phyloP scores from a whole-genome alignment of 768 basidiomycete species.

The Amanita pallidorosea region DNA sequence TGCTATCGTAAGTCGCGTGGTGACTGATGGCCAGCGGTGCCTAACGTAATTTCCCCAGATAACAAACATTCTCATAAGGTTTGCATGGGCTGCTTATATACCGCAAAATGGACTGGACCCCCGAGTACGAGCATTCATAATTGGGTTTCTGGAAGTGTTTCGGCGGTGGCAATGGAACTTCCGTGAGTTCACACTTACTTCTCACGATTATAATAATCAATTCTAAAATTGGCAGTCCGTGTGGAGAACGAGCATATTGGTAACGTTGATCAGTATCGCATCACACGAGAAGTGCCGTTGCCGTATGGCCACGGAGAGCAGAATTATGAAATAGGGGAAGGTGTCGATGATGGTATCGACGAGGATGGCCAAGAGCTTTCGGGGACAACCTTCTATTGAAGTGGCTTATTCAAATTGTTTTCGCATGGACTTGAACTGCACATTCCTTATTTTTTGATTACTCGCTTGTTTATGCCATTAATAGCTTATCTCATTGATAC shows the following conservation, averaged over 20 bases:
- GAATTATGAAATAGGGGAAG: slow-evolving; percentile 31
- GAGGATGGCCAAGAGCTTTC: background rate
- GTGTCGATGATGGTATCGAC: slow-evolving; percentile 17
- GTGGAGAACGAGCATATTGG: slow-evolving; percentile 88
- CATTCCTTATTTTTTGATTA: too few relatives aligned
- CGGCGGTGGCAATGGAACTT: slow-evolving; percentile 90
- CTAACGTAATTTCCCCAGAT: slow-evolving; percentile 29
- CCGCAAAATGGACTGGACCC: slow-evolving; percentile 36
- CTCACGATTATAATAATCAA: background rate
- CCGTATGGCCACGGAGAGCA: slow-evolving; percentile 60
- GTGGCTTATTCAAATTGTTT: background rate
- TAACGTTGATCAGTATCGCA: slow-evolving; percentile 89
- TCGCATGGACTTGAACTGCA: background rate
- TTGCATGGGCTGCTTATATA: slow-evolving; percentile 76
- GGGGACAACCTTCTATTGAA: background rate
- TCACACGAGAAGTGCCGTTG: slow-evolving; percentile 75
- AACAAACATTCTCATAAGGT: slow-evolving; percentile 65
- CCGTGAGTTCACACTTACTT: slow-evolving; percentile 35
- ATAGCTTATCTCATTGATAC: too few relatives aligned
- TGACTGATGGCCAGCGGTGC: background rate
- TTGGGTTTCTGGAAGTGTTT: slow-evolving; percentile 63
- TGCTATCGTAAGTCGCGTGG: slow-evolving; percentile 45
- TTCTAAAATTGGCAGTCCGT: slow-evolving; percentile 36
- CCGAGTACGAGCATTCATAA: slow-evolving; percentile 54
- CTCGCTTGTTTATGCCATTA: too few relatives aligned